phyloP scores from a whole-genome alignment of 352 stramenopile genomes.

The Pythium scleroteichum region DNA sequence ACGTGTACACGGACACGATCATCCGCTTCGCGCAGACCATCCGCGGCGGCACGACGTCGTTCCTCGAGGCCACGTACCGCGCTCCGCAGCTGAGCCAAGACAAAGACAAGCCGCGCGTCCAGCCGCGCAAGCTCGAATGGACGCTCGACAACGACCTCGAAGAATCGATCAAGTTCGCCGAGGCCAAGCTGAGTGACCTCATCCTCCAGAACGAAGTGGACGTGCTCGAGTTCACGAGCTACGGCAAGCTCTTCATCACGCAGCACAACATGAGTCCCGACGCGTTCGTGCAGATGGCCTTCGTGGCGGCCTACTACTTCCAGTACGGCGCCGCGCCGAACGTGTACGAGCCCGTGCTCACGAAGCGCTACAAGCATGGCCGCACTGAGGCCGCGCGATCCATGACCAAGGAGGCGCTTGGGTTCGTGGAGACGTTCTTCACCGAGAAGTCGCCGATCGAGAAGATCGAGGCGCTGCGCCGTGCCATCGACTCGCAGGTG shows the following conservation, averaged over 20 bases:
- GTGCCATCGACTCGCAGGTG: conserved; percentile 88
- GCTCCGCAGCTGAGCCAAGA: conserved; percentile 57
- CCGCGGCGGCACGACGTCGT: conserved; percentile 74
- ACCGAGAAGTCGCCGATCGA: conserved; percentile 77
- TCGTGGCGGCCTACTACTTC: conserved; percentile 94
- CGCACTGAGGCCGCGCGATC: conserved; percentile 94
- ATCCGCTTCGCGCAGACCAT: conserved; percentile 94
- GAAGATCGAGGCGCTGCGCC: conserved; percentile 87
- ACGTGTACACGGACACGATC: conserved; percentile 92
- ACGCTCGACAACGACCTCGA: conserved; percentile 75
- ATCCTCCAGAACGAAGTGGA: conserved; percentile 93
- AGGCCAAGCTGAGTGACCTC: conserved; percentile 93
- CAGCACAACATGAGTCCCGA: conserved; percentile 93
- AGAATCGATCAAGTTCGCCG: conserved; percentile 91
- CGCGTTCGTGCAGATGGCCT: conserved; percentile 96
- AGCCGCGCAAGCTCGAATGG: conserved; percentile 93
- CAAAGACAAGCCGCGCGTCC: conserved; percentile 44
- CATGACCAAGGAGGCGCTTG: conserved; percentile 88
- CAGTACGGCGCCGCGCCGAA: conserved; percentile 89
- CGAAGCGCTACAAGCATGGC: conserved; percentile 94
- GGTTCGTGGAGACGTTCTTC: conserved; percentile 90
- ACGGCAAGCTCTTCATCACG: conserved; percentile 91
- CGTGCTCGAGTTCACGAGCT: conserved; percentile 94
- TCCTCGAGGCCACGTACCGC: conserved; percentile 76
- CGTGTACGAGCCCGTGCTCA: conserved; percentile 95